Conservation (phyloP, 2,329 filamentous ascomycete species). For the Waltergamsia citrina region DNA sequence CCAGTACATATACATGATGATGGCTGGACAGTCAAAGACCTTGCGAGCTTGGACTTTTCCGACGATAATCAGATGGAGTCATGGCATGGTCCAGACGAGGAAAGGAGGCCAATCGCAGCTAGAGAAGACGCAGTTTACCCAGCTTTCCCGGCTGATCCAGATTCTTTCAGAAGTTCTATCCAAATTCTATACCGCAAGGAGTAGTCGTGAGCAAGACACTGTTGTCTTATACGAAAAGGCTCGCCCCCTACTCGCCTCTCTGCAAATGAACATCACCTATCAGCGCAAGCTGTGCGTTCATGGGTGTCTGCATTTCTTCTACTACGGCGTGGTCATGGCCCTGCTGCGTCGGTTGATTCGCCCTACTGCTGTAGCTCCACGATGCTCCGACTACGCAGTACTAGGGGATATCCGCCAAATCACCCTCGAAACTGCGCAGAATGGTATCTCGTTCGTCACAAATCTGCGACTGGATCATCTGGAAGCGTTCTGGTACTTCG, state of each 20-base stretch:
- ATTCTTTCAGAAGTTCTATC: constrained; percentile 36
- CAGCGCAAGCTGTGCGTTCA: constrained; percentile 29
- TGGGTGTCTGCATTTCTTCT: constrained; percentile 33
- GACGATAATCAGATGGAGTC: constrained; percentile 6
- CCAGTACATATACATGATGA: constrained; percentile 35
- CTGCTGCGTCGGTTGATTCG: constrained; percentile 33
- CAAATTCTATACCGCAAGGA: constrained; percentile 28
- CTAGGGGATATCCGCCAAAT: constrained; percentile 19
- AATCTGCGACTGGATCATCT: constrained; percentile 24
- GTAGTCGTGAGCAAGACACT: constrained; percentile 18
- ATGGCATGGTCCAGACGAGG: constrained; percentile 7
- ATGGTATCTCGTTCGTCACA: constrained; percentile 22
- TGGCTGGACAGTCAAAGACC: constrained; percentile 36
- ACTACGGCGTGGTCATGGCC: constrained; percentile 35
- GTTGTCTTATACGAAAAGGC: constrained; percentile 32
- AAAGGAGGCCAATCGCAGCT: constrained; percentile 20
- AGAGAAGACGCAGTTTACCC: constrained; percentile 32
- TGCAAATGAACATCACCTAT: constrained; percentile 31
- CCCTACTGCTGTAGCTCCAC: constrained; percentile 18
- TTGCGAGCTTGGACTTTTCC: constrained; percentile 10
- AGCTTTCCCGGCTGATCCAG: constrained; percentile 34
- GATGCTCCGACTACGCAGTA: constrained; percentile 16
- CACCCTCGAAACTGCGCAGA: constrained; percentile 18
- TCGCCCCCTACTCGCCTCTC: constrained; percentile 32
- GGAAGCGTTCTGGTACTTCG: constrained; percentile 29